phyloP scores from a whole-genome alignment of 768 basidiomycete species.

The Tulasnella sp. region DNA sequence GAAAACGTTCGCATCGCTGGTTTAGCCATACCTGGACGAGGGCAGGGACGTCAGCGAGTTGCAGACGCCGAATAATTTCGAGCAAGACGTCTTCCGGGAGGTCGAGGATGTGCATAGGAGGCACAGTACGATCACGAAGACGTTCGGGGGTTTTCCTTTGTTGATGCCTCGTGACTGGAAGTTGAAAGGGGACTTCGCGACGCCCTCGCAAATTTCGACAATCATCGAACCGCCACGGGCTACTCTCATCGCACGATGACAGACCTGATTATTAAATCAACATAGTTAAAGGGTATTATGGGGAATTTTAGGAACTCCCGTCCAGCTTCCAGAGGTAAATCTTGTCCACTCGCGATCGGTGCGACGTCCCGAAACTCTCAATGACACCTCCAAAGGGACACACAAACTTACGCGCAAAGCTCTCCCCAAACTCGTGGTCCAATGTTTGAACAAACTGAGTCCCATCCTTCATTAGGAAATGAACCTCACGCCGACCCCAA shows the following conservation, averaged over 20 bases:
- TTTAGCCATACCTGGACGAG: background rate
- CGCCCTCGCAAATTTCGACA: background rate
- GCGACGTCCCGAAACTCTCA: background rate
- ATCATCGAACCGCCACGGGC: background rate
- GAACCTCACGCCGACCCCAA: background rate
- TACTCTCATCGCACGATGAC: background rate
- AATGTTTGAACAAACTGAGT: background rate
- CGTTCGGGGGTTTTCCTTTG: background rate
- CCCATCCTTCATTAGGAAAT: background rate
- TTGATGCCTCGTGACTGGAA: background rate
- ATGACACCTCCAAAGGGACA: background rate
- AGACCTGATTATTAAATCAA: no score
- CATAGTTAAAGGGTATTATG: no score
- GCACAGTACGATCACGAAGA: background rate
- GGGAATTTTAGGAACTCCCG: background rate
- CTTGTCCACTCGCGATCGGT: background rate
- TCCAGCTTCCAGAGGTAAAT: background rate
- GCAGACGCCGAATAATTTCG: background rate
- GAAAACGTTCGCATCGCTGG: background rate
- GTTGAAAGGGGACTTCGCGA: background rate
- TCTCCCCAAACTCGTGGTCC: background rate
- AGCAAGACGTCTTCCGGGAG: background rate
- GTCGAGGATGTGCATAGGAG: background rate
- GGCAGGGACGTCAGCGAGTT: background rate
- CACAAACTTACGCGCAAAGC: background rate